Evolutionary conservation across 805 yeast species (phyloP).

Genomic region (Alloascoidea africana): DNA sequence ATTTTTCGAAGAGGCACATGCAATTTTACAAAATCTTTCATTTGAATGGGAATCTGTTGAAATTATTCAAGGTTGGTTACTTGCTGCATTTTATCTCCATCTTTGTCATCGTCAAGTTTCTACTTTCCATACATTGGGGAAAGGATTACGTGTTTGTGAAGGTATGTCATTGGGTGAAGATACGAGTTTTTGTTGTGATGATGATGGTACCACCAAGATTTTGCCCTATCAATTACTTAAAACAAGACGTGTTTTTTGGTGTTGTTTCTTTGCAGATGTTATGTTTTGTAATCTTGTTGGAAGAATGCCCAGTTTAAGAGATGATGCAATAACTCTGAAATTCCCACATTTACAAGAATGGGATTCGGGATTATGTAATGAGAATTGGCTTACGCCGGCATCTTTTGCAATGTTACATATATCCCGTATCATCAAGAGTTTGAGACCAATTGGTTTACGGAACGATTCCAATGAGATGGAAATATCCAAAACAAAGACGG

Average conservation of each 20-base stretch:
- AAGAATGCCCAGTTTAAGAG: constrained; percentile 22
- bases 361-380: not conserved
- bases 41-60: constrained; percentile 40
- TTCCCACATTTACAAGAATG: constrained; percentile 14
- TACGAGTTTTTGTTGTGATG: too few species aligned
- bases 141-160: constrained; percentile 25
- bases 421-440: not conserved
- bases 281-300: constrained; percentile 38
- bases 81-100: constrained; percentile 27
- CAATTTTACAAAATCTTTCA: constrained; percentile 22
- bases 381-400: not conserved
- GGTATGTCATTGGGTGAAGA: constrained; percentile 26
- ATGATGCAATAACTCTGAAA: constrained; percentile 21
- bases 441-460: not conserved
- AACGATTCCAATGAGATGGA: not conserved
- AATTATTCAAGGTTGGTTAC: constrained; percentile 32
- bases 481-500: not conserved
- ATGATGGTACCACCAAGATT: not conserved
- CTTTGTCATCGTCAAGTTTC: constrained; percentile 28
- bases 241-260: constrained; percentile 38
- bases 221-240: constrained; percentile 25
- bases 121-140: constrained; percentile 24
- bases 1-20: constrained; percentile 25
- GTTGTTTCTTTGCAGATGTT: constrained; percentile 37
- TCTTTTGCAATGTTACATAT: not conserved